phyloP scores from a whole-genome alignment of 371 early-diverging fungal species.

The Furculomyces boomerangus region DNA sequence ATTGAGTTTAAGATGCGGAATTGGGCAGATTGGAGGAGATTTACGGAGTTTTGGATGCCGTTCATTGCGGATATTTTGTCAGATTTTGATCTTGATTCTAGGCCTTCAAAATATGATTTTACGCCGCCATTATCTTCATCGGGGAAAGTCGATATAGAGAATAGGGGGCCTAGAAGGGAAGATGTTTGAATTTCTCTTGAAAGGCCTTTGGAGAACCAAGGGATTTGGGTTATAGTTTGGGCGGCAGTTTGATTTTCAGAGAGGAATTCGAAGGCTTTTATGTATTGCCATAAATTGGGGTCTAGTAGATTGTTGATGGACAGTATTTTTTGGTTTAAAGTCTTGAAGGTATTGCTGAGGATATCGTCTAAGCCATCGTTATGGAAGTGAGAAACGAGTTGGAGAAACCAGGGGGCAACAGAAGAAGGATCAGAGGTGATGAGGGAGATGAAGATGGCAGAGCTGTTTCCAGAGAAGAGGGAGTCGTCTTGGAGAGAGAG shows the following conservation, averaged over 20 bases:
- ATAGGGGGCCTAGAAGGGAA: conserved; percentile 27
- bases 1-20: conserved; percentile 49
- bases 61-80: conserved; percentile 40
- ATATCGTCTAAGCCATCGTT: conserved; percentile 18
- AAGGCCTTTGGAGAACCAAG: conserved; percentile 4
- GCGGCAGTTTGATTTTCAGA: not conserved
- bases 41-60: conserved; percentile 47
- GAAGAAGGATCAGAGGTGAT: conserved; percentile 7
- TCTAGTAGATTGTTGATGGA: not conserved
- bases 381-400: conserved; percentile 10
- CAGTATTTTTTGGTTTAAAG: conserved; percentile 9
- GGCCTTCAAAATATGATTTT: conserved; percentile 32
- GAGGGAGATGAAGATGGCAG: conserved; percentile 17
- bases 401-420: not conserved
- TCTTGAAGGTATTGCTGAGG: conserved; percentile 8
- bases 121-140: conserved; percentile 8
- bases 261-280: not conserved
- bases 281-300: not conserved
- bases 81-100: conserved; percentile 33
- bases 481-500: conserved; percentile 11
- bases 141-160: conserved; percentile 13
- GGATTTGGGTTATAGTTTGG: not conserved
- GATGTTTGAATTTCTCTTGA: conserved; percentile 12
- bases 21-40: conserved; percentile 29
- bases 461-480: conserved; percentile 9